Evolutionary conservation across 2,329 filamentous ascomycete genomes (phyloP).

Genomic region (Trichophyton verrucosum): DNA sequence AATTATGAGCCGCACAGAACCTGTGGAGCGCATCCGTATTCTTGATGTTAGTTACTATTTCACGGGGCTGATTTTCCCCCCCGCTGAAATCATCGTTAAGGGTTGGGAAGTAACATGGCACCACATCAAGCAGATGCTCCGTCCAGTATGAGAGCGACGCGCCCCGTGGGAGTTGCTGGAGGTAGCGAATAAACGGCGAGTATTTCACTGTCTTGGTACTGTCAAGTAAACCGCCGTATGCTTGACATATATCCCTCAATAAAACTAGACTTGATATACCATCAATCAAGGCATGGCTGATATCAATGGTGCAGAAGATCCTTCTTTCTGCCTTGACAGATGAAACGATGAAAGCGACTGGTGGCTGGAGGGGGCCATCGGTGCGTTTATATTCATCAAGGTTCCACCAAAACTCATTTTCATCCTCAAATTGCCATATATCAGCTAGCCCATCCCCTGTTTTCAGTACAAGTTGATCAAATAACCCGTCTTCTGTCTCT

Average conservation of each 20-base stretch:
- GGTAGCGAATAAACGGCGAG: conserved; percentile 27
- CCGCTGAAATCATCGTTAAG: background rate
- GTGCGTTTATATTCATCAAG: background rate
- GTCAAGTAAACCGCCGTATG: conserved; percentile 23
- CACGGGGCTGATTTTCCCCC: background rate
- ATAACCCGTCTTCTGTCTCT: background rate
- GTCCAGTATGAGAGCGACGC: conserved; percentile 26
- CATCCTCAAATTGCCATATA: background rate
- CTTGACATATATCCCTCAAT: conserved; percentile 26
- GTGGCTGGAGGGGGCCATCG: background rate
- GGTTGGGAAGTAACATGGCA: conserved; percentile 32
- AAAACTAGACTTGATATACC: conserved; percentile 32
- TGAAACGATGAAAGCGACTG: conserved; percentile 9
- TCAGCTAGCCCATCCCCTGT: background rate
- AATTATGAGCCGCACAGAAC: conserved; percentile 9
- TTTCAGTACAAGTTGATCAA: conserved; percentile 11
- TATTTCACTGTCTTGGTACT: conserved; percentile 22
- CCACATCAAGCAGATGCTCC: conserved; percentile 24
- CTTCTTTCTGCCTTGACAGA: conserved; percentile 3
- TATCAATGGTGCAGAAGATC: conserved; percentile 16
- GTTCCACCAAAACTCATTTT: background rate
- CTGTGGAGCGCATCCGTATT: background rate
- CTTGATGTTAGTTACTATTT: conserved; percentile 6
- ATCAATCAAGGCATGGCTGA: conserved; percentile 36
- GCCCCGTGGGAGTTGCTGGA: conserved; percentile 17